Evolutionary conservation across 495 filamentous ascomycete genomes (phyloP).

Genomic region (Podospora didyma): DNA sequence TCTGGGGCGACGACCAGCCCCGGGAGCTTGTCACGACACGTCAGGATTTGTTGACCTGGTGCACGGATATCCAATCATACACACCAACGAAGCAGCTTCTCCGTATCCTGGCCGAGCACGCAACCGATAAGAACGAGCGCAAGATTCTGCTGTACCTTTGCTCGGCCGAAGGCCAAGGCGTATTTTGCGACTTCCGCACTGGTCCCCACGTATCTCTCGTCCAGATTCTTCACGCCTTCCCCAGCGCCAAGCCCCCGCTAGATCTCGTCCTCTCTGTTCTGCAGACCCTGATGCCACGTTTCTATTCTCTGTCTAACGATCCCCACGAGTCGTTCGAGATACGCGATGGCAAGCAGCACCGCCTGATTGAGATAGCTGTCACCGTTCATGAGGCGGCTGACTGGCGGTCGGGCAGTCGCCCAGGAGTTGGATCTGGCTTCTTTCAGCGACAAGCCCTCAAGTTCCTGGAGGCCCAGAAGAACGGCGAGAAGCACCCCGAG

Average conservation of each 20-base stretch:
- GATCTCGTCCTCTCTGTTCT: conserved; percentile 76
- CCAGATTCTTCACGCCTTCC: conserved; percentile 89
- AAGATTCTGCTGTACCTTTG: conserved; percentile 81
- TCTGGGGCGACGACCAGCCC: conserved; percentile 90
- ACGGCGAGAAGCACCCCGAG: conserved; percentile 52
- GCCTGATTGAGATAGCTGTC: conserved; percentile 90
- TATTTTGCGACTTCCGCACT: conserved; percentile 93
- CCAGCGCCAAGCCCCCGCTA: conserved; percentile 81
- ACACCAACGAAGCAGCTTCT: conserved; percentile 86
- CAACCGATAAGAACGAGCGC: conserved; percentile 73
- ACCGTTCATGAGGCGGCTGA: conserved; percentile 83
- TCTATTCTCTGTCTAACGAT: conserved; percentile 97
- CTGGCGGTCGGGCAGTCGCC: conserved; percentile 65
- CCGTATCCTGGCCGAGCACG: conserved; percentile 81
- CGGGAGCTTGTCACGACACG: conserved; percentile 83
- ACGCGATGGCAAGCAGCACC: conserved; percentile 65
- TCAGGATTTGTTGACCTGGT: conserved; percentile 90
- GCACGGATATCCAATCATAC: conserved; percentile 86
- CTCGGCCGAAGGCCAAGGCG: conserved; percentile 85
- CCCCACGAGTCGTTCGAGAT: conserved; percentile 74
- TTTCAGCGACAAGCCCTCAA: conserved; percentile 74
- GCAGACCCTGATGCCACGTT: conserved; percentile 87
- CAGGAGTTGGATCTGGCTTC: conserved; percentile 76
- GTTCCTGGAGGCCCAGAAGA: conserved; percentile 59
- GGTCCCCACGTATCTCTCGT: conserved; percentile 76